Evolutionary conservation across 495 filamentous ascomycete genomes (phyloP), one percentile per base, ranked within the genome.

Genomic region (Aspergillus diversus): DNA sequence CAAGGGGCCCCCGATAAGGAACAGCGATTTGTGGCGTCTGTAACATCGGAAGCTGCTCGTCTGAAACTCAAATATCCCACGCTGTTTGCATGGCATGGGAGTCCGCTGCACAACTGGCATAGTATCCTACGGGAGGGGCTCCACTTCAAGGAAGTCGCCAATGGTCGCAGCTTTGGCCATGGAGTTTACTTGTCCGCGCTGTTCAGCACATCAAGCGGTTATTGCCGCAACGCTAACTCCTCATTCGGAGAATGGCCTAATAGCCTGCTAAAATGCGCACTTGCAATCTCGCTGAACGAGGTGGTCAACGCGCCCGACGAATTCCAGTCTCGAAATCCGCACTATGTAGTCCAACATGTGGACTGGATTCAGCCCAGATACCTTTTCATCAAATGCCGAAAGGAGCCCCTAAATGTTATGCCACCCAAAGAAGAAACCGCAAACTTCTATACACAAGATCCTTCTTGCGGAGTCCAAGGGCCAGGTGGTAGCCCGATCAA

Each of bases 291-390:
- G 34, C 73, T 98, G 56, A 93, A 94, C 69, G 94, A 98, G 67
- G 89, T 98, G 55, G 87, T 97, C 66, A 97, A 97, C 67, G 81
- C 80, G 0, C 86, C 92, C 0, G 34, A 76, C 0, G 66, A 90
- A 54, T 97, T 91, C 66, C 71, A 82, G 27, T 57, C 15, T 57
- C 80, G 74, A 1, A 37, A 4, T 0, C 89, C 88, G 0, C 84
- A 88, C 71, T 87, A 90, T 35, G 94, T 97, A 15, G 89, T 98
- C 3, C 71, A 81, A 5, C 81, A 92, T 37, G 76, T 89, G 13
- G 89, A 96, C 64, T 98, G 94, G 94, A 93, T 96, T 61, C 93
- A 97, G 69, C 90, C 91, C 27, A 83, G 94, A 60, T 98, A 96
- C 73, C 80, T 98, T 4, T 93, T 97, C 65, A 86, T 96, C 57